phyloP scores from a whole-genome alignment of 2,329 filamentous ascomycete genomes.

The Colletotrichum destructivum region DNA sequence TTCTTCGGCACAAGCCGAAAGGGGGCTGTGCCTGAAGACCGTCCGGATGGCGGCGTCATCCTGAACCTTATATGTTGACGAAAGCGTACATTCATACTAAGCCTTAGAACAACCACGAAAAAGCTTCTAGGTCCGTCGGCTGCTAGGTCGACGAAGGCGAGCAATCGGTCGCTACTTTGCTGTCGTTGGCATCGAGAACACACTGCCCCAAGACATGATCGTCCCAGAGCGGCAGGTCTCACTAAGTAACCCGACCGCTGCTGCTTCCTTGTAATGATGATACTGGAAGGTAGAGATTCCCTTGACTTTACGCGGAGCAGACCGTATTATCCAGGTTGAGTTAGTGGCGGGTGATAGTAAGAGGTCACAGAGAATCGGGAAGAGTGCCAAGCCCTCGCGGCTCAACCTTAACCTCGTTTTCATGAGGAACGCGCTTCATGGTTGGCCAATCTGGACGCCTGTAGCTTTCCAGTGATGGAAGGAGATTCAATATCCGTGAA shows the following conservation, averaged over 20 bases:
- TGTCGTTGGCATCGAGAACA: neutral
- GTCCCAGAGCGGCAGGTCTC: slow-evolving; percentile 17
- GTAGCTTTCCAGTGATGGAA: neutral
- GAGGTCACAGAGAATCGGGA: neutral
- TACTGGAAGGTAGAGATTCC: neutral
- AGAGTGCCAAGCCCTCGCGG: neutral
- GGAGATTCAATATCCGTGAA: neutral
- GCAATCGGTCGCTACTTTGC: neutral
- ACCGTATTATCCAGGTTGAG: neutral
- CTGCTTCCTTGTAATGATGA: neutral
- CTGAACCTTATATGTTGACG: slow-evolving; percentile 9
- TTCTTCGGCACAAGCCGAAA: slow-evolving; percentile 25
- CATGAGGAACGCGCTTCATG: neutral
- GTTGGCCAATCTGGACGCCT: neutral
- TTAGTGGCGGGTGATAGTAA: neutral
- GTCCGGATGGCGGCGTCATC: slow-evolving; percentile 1
- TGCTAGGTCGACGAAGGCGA: neutral
- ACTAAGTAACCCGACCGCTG: neutral
- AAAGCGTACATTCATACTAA: slow-evolving; percentile 9
- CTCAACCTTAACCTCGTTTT: neutral
- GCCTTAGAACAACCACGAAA: neutral
- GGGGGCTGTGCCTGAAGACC: slow-evolving; percentile 22
- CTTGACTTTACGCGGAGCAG: neutral
- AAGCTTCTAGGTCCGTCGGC: neutral
- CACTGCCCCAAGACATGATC: neutral